These are phyloP conservation scores for Erythrophleum ivorense DNA, from an alignment of 331 rosid species.

Conservation along the genomic window DNA sequence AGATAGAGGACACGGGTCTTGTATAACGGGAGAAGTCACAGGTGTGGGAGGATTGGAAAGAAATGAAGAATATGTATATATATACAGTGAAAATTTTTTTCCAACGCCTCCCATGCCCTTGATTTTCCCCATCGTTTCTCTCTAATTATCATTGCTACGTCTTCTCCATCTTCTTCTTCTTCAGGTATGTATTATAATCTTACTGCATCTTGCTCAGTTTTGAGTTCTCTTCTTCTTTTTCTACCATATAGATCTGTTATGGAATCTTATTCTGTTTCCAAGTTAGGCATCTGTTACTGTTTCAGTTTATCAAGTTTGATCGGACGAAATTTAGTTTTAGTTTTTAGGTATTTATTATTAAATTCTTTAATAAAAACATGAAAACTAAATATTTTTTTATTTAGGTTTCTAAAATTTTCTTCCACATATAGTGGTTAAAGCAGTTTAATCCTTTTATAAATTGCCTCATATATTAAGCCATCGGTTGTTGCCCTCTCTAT, in stretches of 20 bases:
- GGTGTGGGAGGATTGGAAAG: background rate
- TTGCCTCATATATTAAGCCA: too few species aligned
- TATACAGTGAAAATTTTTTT: background rate
- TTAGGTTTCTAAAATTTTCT: too few species aligned
- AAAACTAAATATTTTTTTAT: too few species aligned
- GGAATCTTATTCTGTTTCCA: too few species aligned
- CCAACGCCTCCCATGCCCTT: conserved; percentile 37
- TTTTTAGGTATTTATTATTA: too few species aligned
- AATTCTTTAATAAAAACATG: too few species aligned
- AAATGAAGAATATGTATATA: background rate
- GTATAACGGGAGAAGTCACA: background rate
- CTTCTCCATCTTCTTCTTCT: background rate
- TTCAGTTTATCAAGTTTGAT: too few species aligned
- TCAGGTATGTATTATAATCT: background rate
- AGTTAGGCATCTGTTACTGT: too few species aligned
- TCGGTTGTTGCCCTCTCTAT: too few species aligned
- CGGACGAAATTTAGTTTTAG: too few species aligned
- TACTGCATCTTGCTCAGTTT: background rate
- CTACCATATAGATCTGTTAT: background rate
- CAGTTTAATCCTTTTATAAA: too few species aligned
- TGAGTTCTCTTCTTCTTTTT: background rate
- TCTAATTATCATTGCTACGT: background rate
- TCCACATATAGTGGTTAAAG: too few species aligned
- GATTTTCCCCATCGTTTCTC: background rate
- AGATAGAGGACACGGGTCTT: background rate